Conservation (phyloP, 225 moss, liverwort and hornwort genomes). For the Polytrichum formosum region DNA sequence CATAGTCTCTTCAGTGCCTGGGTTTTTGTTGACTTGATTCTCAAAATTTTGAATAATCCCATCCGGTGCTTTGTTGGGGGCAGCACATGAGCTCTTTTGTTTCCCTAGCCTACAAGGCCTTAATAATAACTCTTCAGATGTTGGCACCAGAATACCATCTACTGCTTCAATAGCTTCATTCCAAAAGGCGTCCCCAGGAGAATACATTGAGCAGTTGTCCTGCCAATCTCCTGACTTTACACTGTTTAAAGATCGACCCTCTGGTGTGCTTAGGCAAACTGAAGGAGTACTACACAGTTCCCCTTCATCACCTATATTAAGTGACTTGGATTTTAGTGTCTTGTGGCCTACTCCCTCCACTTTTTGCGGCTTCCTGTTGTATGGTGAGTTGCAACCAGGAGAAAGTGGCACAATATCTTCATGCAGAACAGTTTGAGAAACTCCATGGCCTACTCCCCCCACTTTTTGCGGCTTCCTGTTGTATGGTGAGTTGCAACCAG, state of each 20-base stretch:
- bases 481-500: slow-evolving; percentile 36
- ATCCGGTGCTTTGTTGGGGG: slow-evolving; percentile 10
- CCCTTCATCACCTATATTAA: slow-evolving; percentile 25
- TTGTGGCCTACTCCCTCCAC: slow-evolving; percentile 9
- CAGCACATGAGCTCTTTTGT: slow-evolving; percentile 14
- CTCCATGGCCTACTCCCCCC: slow-evolving; percentile 7
- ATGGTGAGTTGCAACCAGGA: slow-evolving; percentile 34
- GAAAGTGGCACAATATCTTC: slow-evolving; percentile 23
- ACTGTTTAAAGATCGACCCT: slow-evolving; percentile 26
- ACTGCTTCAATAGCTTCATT: slow-evolving; percentile 88
- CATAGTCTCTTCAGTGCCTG: slow-evolving; percentile 15
- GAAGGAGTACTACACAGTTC: slow-evolving; percentile 43
- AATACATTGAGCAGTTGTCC: slow-evolving; percentile 63
- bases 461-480: slow-evolving; percentile 12
- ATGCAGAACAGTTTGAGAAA: slow-evolving; percentile 9
- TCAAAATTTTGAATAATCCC: slow-evolving; percentile 14
- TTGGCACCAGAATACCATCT: slow-evolving; percentile 58
- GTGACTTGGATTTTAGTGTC: slow-evolving; percentile 12
- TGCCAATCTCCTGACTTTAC: slow-evolving; percentile 36
- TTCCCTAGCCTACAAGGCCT: slow-evolving; percentile 26
- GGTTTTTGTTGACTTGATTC: slow-evolving; percentile 18
- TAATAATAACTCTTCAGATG: slow-evolving; percentile 11
- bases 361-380: slow-evolving; percentile 15
- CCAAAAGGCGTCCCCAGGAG: slow-evolving; percentile 97
- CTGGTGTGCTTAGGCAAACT: slow-evolving; percentile 21